A percentile compares a stretch with the other conserved stretches of the same genome.
These are phyloP conservation scores for Pseudogymnoascus sp. DNA, from an alignment of 2,329 filamentous ascomycete species.

Conservation along the genomic window DNA sequence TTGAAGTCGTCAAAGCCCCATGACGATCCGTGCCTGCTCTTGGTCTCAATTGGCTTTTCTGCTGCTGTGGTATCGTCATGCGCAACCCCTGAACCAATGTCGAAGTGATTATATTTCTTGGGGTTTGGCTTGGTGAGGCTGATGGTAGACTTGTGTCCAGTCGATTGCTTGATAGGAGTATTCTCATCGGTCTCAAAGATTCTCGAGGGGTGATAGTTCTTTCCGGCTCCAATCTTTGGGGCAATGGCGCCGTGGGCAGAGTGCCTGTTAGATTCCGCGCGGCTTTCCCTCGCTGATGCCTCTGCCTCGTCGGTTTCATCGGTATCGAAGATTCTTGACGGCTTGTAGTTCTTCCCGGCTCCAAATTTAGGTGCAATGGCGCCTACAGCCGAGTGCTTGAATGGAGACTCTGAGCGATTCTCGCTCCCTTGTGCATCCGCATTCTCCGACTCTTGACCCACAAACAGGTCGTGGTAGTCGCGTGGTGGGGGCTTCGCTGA, in stretches of 20 bases:
- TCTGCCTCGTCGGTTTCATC: conserved; percentile 35
- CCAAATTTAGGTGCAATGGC: conserved; percentile 44
- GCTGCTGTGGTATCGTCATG: conserved; percentile 41
- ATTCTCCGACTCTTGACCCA: conserved; percentile 33
- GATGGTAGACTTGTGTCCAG: conserved; percentile 35
- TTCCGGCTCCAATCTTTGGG: conserved; percentile 48
- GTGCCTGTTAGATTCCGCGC: conserved; percentile 1
- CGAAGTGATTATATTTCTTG: conserved; percentile 79
- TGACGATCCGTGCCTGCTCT: conserved; percentile 60
- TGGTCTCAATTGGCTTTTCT: conserved; percentile 20
- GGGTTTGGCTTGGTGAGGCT: conserved; percentile 55
- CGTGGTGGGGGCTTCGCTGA: conserved; percentile 64
- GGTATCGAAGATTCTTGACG: conserved; percentile 56
- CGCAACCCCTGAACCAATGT: conserved; percentile 58
- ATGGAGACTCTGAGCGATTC: conserved; percentile 20
- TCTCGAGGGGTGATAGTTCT: conserved; percentile 55
- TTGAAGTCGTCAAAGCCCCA: conserved; percentile 87
- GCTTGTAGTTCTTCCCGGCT: conserved; percentile 54
- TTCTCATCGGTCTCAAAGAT: conserved; percentile 54
- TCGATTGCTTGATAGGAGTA: conserved; percentile 35
- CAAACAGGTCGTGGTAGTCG: conserved; percentile 64
- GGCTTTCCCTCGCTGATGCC: conserved; percentile 10
- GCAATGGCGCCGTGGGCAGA: conserved; percentile 27
- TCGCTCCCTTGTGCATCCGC: conserved; percentile 16
- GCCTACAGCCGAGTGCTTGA: conserved; percentile 4